A percentile compares a stretch with the other conserved stretches of the same genome.
Conservation (phyloP, 2,329 filamentous ascomycete species). For the Polytolypa hystricis region DNA sequence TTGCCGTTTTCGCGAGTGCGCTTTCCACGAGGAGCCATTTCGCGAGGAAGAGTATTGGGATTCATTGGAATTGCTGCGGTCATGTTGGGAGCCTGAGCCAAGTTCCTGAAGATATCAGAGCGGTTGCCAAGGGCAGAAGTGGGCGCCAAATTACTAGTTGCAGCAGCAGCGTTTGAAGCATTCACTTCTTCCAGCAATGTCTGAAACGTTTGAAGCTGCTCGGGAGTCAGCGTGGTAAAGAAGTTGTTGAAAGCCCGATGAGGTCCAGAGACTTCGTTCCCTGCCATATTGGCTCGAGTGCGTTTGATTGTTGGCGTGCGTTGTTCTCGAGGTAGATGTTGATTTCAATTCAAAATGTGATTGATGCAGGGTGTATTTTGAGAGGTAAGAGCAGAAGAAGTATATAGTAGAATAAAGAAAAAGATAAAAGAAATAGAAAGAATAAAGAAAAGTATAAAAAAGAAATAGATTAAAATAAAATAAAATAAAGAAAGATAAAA, state of each 20-base stretch:
- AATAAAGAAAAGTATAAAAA: too few species aligned
- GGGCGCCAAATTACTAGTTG: neutral
- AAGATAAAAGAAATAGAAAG: too few species aligned
- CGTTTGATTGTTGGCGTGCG: too few species aligned
- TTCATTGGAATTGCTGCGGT: neutral
- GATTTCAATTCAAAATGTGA: too few species aligned
- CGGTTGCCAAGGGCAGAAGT: slow-evolving; percentile 4
- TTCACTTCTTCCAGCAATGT: slow-evolving; percentile 12
- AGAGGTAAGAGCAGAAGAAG: too few species aligned
- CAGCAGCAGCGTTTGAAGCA: slow-evolving; percentile 5
- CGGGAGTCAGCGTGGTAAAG: slow-evolving; percentile 17
- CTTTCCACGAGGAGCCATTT: slow-evolving; percentile 12
- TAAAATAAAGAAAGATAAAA: too few species aligned
- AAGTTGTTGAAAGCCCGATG: slow-evolving; percentile 19
- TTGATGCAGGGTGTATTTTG: too few species aligned
- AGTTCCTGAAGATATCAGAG: slow-evolving; percentile 6
- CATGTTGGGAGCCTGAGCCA: slow-evolving; percentile 1
- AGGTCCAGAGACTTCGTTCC: slow-evolving; percentile 13
- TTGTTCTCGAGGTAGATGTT: too few species aligned
- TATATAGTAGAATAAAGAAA: too few species aligned
- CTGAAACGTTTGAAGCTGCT: slow-evolving; percentile 15
- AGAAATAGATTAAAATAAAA: too few species aligned
- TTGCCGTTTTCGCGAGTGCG: slow-evolving; percentile 14
- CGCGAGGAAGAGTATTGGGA: slow-evolving; percentile 6
- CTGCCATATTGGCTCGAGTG: slow-evolving; percentile 9